Conservation (phyloP, 768 basidiomycete species). For the Leccinum sublutescens region DNA sequence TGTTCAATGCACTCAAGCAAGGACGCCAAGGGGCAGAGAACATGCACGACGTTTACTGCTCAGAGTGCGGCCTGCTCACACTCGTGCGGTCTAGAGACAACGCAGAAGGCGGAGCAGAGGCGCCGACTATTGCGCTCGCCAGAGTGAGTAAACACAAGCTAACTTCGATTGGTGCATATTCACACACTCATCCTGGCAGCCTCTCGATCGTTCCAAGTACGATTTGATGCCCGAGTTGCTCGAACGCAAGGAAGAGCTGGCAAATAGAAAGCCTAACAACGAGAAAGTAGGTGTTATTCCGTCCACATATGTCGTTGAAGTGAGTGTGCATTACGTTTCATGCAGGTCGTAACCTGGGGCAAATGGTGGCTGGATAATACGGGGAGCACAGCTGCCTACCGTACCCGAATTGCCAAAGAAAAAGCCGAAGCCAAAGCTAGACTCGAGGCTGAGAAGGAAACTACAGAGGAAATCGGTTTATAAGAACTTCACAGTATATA, state of each 20-base stretch:
- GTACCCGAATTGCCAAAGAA: too few species aligned
- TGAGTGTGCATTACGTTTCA: too few species aligned
- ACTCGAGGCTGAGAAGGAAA: too few species aligned
- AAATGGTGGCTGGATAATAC: too few species aligned
- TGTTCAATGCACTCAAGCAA: conserved; percentile 15
- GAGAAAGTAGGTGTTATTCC: too few species aligned
- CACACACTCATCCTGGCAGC: background rate
- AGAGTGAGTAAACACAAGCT: background rate
- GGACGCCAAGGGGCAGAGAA: conserved; percentile 17
- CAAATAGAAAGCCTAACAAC: background rate
- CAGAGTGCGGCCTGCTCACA: conserved; percentile 15
- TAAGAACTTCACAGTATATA: too few species aligned
- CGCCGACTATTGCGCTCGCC: conserved; percentile 10
- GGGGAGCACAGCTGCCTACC: too few species aligned
- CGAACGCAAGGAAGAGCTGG: background rate
- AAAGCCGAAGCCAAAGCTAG: too few species aligned
- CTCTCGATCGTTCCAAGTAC: conserved; percentile 15
- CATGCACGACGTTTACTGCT: conserved; percentile 20
- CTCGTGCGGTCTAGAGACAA: conserved; percentile 14
- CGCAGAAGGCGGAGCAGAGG: conserved; percentile 13
- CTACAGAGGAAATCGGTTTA: too few species aligned
- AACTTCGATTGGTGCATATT: background rate
- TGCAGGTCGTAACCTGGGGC: too few species aligned
- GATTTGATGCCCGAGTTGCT: conserved; percentile 10
- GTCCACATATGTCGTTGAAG: too few species aligned